Percentiles rank a stretch among this genome's conserved stretches.
Evolutionary conservation across 1,284 basidiomycete genomes (phyloP).

Genomic region (Bondarzewia mesenterica): DNA sequence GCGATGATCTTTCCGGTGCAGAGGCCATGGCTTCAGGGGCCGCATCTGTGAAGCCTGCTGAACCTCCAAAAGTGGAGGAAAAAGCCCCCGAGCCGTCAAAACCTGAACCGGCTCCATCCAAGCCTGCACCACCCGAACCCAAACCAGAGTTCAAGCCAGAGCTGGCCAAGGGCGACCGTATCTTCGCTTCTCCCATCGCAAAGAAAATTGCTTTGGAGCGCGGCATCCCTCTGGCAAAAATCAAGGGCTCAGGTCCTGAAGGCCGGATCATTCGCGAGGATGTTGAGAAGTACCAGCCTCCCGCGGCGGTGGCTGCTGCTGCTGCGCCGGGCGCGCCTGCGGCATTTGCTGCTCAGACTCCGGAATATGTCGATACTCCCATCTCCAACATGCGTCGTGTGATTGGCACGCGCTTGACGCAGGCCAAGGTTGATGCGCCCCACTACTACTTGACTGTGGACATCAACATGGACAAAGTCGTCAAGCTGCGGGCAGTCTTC

Average conservation of each 20-base stretch:
- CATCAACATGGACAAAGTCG: constrained; percentile 94
- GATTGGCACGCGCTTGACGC: constrained; percentile 85
- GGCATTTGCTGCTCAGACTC: constrained; percentile 33
- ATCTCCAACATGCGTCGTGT: constrained; percentile 91
- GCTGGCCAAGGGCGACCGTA: constrained; percentile 64
- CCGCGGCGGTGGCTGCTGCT: constrained; percentile 35
- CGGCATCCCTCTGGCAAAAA: constrained; percentile 84
- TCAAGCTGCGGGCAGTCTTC: constrained; percentile 93
- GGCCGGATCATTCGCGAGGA: constrained; percentile 94
- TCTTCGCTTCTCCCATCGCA: constrained; percentile 93
- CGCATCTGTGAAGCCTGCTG: constrained; percentile 28
- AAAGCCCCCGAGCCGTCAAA: constrained; percentile 27
- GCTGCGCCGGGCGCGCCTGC: constrained; percentile 31
- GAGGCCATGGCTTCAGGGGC: constrained; percentile 70
- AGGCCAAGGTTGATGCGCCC: constrained; percentile 92
- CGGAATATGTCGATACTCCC: constrained; percentile 88
- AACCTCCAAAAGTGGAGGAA: constrained; percentile 19
- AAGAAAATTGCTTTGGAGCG: constrained; percentile 95
- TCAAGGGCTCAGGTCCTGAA: constrained; percentile 92
- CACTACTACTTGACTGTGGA: constrained; percentile 97
- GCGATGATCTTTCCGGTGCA: constrained; percentile 85
- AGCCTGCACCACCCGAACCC: constrained; percentile 22
- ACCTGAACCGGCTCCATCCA: constrained; percentile 30
- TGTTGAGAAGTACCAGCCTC: constrained; percentile 80
- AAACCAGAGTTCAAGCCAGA: constrained; percentile 35